Percentiles rank a stretch among this genome's conserved stretches.
Evolutionary conservation across 768 basidiomycete genomes (phyloP).

Genomic region (Russula foetens): DNA sequence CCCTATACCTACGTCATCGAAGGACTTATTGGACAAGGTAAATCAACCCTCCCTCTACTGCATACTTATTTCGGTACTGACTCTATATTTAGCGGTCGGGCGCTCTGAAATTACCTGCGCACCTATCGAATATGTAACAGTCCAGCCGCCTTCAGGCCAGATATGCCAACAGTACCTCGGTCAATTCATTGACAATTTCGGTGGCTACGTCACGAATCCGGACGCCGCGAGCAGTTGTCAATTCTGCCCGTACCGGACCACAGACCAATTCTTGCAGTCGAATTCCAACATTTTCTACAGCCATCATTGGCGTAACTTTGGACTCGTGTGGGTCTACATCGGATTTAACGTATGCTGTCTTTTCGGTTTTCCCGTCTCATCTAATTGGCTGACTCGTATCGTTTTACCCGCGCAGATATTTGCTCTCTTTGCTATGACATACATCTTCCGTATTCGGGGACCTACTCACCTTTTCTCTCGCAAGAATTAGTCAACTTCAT

Average conservation of each 20-base stretch:
- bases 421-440: conserved; percentile 44
- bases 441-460: conserved; percentile 41
- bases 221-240: conserved; percentile 32
- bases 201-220: conserved; percentile 43
- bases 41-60: conserved; percentile 12
- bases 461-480: conserved; percentile 18
- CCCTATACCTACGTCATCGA: conserved; percentile 35
- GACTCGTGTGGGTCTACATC: conserved; percentile 36
- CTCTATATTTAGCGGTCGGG: conserved; percentile 38
- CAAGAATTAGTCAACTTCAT: neutral
- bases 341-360: conserved; percentile 35
- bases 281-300: conserved; percentile 56
- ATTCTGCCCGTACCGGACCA: conserved; percentile 50
- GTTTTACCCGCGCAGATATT: conserved; percentile 30
- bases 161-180: conserved; percentile 41
- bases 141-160: conserved; percentile 40
- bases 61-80: neutral
- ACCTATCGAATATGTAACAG: conserved; percentile 47
- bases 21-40: conserved; percentile 39
- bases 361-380: neutral
- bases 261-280: conserved; percentile 47
- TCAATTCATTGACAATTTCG: conserved; percentile 32
- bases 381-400: neutral
- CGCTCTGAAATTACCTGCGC: conserved; percentile 46
- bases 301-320: conserved; percentile 41